These are phyloP conservation scores for Coprinellus aureogranulatus DNA, from an alignment of 768 basidiomycete genomes.

Conservation along the genomic window DNA sequence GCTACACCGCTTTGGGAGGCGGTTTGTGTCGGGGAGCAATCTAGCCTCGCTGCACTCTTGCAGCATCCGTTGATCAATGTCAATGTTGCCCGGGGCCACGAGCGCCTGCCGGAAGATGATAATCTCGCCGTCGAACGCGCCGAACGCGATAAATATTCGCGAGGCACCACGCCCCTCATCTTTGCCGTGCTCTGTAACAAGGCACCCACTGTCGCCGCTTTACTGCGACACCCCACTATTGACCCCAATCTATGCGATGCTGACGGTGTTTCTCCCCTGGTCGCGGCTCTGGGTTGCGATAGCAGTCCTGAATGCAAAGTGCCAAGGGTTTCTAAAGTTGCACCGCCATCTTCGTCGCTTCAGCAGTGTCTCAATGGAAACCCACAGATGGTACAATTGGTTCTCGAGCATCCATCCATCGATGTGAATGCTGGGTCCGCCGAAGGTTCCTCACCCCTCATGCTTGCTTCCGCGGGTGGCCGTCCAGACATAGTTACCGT, in stretches of 20 bases:
- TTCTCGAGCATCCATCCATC: neutral
- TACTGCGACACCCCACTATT: neutral
- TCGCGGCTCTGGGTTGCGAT: neutral
- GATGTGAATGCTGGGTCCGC: too few species aligned
- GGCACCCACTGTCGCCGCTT: neutral
- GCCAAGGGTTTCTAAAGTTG: too few species aligned
- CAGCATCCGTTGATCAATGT: neutral
- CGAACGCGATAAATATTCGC: neutral
- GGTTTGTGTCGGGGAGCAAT: neutral
- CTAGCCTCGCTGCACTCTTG: neutral
- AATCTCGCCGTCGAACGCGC: neutral
- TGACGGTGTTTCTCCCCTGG: neutral
- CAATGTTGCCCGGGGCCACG: neutral
- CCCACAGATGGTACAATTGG: too few species aligned
- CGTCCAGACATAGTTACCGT: too few species aligned
- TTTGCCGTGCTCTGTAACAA: neutral
- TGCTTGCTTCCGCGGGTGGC: too few species aligned
- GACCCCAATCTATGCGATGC: neutral
- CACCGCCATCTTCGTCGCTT: too few species aligned
- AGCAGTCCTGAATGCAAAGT: too few species aligned
- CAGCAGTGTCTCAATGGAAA: too few species aligned
- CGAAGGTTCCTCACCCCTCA: too few species aligned
- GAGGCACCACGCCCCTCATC: neutral
- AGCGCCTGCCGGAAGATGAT: neutral
- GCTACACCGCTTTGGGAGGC: neutral